These are phyloP conservation scores for Panicum miliaceum DNA, from an alignment of 176 grass and related monocot genomes.

Conservation along the genomic window DNA sequence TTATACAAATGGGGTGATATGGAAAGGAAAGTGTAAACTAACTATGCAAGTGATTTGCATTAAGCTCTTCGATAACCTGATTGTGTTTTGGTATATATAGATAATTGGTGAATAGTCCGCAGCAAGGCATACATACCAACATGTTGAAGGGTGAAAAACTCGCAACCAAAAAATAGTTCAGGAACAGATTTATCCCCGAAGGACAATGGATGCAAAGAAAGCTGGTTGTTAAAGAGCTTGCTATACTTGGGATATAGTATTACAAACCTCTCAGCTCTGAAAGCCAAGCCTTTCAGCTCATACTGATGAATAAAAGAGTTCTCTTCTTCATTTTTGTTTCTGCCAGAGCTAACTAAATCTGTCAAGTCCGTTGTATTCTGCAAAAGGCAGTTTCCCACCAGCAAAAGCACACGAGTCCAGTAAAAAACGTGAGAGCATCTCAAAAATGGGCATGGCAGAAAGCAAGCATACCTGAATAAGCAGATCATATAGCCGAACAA, in stretches of 20 bases:
- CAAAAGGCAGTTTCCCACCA: constrained; percentile 35
- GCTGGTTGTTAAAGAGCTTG: neutral
- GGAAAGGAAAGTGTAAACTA: neutral
- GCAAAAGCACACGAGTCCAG: constrained; percentile 40
- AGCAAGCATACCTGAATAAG: constrained; percentile 72
- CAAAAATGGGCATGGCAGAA: constrained; percentile 26
- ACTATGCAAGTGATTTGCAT: constrained; percentile 16
- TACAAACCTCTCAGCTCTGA: constrained; percentile 82
- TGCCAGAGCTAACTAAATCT: constrained; percentile 96
- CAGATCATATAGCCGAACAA: constrained; percentile 92
- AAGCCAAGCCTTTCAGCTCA: constrained; percentile 74
- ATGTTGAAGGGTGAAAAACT: neutral
- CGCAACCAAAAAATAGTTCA: neutral
- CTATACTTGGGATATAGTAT: constrained; percentile 9
- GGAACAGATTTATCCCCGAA: constrained; percentile 10
- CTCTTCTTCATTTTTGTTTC: constrained; percentile 87
- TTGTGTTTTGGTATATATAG: neutral
- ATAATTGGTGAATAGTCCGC: neutral
- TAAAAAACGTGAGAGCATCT: constrained; percentile 6
- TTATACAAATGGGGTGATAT: constrained; percentile 13
- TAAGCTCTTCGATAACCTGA: constrained; percentile 4
- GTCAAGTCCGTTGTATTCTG: constrained; percentile 94
- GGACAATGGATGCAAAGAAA: neutral
- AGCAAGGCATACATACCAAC: neutral
- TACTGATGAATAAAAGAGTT: constrained; percentile 72